These are phyloP conservation scores for Plasmodium blacklocki DNA, from an alignment of 169 alveolate genomes.

Conservation along the genomic window DNA sequence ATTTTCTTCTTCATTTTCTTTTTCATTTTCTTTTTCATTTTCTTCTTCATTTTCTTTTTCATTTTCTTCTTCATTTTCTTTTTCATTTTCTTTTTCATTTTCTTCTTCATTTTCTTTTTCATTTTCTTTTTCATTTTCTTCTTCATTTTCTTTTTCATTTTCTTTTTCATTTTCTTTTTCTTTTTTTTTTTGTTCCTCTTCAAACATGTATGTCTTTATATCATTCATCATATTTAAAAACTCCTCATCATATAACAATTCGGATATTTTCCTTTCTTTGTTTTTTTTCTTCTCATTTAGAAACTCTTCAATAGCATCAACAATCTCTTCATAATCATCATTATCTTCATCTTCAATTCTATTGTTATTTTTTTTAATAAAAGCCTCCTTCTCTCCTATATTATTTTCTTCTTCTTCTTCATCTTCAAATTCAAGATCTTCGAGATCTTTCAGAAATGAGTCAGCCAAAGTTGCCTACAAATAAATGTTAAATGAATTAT, in stretches of 20 bases:
- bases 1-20: conserved; percentile 16
- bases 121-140: background rate
- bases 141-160: conserved; percentile 25
- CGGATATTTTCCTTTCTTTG: conserved; percentile 78
- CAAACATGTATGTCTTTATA: conserved; percentile 48
- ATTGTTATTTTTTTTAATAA: conserved; percentile 10
- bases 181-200: conserved; percentile 5
- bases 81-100: background rate
- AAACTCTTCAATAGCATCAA: conserved; percentile 85
- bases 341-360: conserved; percentile 45
- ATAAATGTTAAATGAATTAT: background rate
- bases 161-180: conserved; percentile 9
- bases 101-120: conserved; percentile 24
- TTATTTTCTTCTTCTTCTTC: conserved; percentile 9
- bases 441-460: conserved; percentile 84
- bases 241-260: conserved; percentile 18
- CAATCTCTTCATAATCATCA: conserved; percentile 83
- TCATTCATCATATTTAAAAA: conserved; percentile 25
- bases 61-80: conserved; percentile 27
- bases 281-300: conserved; percentile 78
- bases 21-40: conserved; percentile 1
- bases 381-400: background rate
- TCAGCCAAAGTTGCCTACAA: conserved; percentile 85
- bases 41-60: background rate
- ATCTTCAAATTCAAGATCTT: conserved; percentile 80